Evolutionary conservation across 208 protist species (phyloP).

Genomic region (Trichomonas gallinae): DNA sequence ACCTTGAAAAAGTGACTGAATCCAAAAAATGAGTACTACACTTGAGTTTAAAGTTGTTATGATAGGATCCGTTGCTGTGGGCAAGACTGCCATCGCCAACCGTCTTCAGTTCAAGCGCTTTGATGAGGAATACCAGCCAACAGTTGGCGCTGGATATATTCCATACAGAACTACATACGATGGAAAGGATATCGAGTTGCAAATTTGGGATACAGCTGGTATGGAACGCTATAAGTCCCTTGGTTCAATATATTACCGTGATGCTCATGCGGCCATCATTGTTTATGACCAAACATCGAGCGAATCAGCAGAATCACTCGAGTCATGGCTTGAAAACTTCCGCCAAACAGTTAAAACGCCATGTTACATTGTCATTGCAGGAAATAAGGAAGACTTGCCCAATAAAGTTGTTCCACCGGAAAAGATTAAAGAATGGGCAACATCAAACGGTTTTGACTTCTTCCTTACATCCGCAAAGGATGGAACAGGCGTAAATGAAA

Average conservation of each 20-base stretch:
- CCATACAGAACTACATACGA: not conserved
- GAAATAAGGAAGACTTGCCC: not conserved
- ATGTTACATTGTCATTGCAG: not conserved
- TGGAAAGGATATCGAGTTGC: not conserved
- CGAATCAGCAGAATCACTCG: not conserved
- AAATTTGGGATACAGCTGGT: slow-evolving; percentile 16
- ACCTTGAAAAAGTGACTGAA: too few relatives aligned
- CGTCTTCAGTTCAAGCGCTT: not conserved
- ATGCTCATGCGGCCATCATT: not conserved
- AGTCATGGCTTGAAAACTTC: not conserved
- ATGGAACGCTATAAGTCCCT: not conserved
- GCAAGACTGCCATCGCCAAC: not conserved
- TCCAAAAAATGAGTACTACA: not conserved
- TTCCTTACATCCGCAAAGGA: not conserved
- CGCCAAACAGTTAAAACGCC: not conserved
- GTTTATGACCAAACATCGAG: not conserved
- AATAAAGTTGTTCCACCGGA: not conserved
- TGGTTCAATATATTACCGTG: not conserved
- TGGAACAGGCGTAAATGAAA: not conserved
- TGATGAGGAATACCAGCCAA: slow-evolving; percentile 14
- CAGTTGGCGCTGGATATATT: slow-evolving; percentile 17
- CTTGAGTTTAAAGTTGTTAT: not conserved
- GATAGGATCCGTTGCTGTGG: not conserved
- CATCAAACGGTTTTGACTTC: not conserved
- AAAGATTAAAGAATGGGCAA: not conserved